Base-by-base conservation (phyloP, 208 protist species). In the Trypanosoma theileri region DNA sequence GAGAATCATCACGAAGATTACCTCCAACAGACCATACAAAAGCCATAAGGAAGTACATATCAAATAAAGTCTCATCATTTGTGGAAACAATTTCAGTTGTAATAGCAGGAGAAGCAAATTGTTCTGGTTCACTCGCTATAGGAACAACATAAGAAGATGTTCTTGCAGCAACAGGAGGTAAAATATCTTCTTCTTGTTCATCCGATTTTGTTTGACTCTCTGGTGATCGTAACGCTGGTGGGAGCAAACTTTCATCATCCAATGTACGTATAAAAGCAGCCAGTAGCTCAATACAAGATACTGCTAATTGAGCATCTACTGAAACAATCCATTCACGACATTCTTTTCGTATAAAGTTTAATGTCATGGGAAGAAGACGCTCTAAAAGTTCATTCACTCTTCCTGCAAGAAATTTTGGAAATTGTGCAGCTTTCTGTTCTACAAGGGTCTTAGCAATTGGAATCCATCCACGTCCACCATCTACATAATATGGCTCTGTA, bases 11-110 rank as follows among this genome's bases (percentile, higher is more conserved):
- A 58, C 85, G 87, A 41, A 98, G 59, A 78, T 97, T 98, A 48
- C 88, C 96, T 53, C 98, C 98, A 24, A 99, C 65, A 10, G 94
- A 84, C 98, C 98, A 99, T 55, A 99, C 87, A 64, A 99, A 91
- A 1, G 95, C 77, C 87, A 99, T 99, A 7, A 98, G 59, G 73
- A 98, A 98, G 75, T 96, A 93, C 81, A 94, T 93, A 65, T 97
- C 91, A 62, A 98, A 89, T 54, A 97, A 72, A 8, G 86, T 74
- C 35, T 79, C 69, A 31, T 89, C 80, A 59, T 94, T 80, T 57
- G 70, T 63, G 19, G 53, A 35, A 1, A 80, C 88, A 16, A 76
- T 77, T 53, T 81, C 52, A 53, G 66, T 69, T 10, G 77, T 91
- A 64, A 95, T 93, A 17, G 59, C 45, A 14, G 80, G 88, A 10